Base-by-base conservation (phyloP, 148 eudicot species). In the Cornus kousa region DNA sequence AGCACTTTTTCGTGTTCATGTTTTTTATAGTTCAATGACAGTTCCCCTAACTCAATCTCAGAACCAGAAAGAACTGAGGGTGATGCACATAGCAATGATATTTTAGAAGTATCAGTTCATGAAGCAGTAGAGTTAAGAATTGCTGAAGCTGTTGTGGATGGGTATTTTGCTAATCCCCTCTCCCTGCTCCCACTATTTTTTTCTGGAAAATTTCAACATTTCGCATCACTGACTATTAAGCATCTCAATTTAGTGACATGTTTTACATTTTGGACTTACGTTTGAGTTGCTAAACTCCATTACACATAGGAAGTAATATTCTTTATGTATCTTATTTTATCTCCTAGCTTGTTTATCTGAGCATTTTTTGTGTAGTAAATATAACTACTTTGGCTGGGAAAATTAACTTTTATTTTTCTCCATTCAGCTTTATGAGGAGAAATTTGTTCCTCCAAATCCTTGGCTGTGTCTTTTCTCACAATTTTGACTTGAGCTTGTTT, bases 51-150 rank as follows among this genome's bases (percentile, higher is more conserved):
- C 53, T 9, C 22, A 33, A 28, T 65, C 55, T 39, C 80, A 68
- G 79, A 77, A 69, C 19, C 62, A 23, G 80, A 76, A 77, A 69
- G 39, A 76, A 43, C 67, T 76, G 80, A 79, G 19, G 79, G 53
- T 73, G 68, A 46, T 73, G 76, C 73, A 68, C 74, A 39, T 62
- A 78, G 72, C 53, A 78, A 46, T 57, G 84, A 82, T 64, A 59
- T 80, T 67, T 70, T 53, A 39, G 85, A 88, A 86, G 82, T 65
- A 85, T 79, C 81, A 24, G 69, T 17, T 79, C 70, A 20, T 78
- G 74, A 77, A 70, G 73, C 33, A 67, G 80, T 46, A 55, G 83
- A 77, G 37, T 40, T 74, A 48, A 57, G 69, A 59, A n/a, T 79
- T 48, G 7, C 71, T 72, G 82, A 87, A 81, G 75, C 75, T 73